Evolutionary conservation across 108 stramenopile genomes (phyloP).

Genomic region (Fragilaria radians): DNA sequence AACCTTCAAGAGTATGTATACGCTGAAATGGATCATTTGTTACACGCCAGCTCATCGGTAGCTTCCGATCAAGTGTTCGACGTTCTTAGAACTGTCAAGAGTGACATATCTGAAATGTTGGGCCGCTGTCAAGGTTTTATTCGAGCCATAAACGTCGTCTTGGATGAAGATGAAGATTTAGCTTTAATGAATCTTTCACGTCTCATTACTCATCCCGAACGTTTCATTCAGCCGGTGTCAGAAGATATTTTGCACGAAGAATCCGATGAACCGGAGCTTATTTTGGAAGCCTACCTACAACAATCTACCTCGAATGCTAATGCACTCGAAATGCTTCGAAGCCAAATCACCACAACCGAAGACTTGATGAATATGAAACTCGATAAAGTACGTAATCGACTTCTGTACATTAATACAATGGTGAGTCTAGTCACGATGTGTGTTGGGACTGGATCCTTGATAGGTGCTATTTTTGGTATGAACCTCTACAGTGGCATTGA

Average conservation of each 20-base stretch:
- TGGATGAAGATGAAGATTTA: constrained; percentile 88
- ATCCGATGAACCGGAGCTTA: constrained; percentile 84
- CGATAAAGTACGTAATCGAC: constrained; percentile 63
- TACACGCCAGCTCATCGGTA: constrained; percentile 6
- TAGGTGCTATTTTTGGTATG: constrained; percentile 82
- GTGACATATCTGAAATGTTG: constrained; percentile 61
- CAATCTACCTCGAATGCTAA: constrained; percentile 56
- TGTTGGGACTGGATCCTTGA: constrained; percentile 47
- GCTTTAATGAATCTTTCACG: constrained; percentile 83
- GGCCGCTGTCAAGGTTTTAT: constrained; percentile 72
- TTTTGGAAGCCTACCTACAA: constrained; percentile 79
- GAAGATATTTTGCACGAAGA: constrained; percentile 69
- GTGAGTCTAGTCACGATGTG: constrained; percentile 51
- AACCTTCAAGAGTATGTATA: constrained; percentile 33
- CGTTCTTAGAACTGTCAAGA: constrained; percentile 61
- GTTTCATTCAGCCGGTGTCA: constrained; percentile 78
- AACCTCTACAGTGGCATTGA: constrained; percentile 65
- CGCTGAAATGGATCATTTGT: constrained; percentile 33
- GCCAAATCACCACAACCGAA: constrained; percentile 69
- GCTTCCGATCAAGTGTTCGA: constrained; percentile 57
- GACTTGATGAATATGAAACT: constrained; percentile 64
- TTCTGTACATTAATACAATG: constrained; percentile 74
- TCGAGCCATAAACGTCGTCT: constrained; percentile 59
- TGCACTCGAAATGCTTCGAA: constrained; percentile 58
- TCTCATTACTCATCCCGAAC: constrained; percentile 71